Percentiles rank a stretch among this genome's conserved stretches.
phyloP scores from a whole-genome alignment of 1,284 basidiomycete genomes.

The Leccinum ponderosum region DNA sequence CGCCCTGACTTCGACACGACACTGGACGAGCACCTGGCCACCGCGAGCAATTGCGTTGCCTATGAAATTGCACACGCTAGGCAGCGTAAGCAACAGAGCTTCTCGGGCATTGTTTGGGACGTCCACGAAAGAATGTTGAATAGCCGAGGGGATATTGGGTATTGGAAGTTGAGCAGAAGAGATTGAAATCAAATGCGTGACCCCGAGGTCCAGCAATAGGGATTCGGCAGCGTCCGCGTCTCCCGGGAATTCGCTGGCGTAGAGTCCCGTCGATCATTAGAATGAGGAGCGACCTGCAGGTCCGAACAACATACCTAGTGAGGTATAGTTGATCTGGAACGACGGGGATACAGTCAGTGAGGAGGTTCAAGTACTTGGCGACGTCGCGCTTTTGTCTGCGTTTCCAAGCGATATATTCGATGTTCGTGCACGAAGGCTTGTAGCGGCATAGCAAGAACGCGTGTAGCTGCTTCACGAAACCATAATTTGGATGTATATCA shows the following conservation, averaged over 20 bases:
- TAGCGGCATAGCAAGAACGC: conserved; percentile 53
- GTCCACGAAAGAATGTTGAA: conserved; percentile 43
- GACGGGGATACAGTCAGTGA: conserved; percentile 51
- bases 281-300: background rate
- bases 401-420: conserved; percentile 55
- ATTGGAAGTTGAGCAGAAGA: conserved; percentile 45
- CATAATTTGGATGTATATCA: conserved; percentile 60
- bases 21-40: conserved; percentile 67
- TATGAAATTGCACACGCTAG: conserved; percentile 45
- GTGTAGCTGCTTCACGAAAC: conserved; percentile 61
- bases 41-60: conserved; percentile 38
- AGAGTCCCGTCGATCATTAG: conserved; percentile 1
- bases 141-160: conserved; percentile 30
- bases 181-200: conserved; percentile 52
- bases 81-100: conserved; percentile 44
- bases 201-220: conserved; percentile 49
- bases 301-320: conserved; percentile 42
- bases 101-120: conserved; percentile 38
- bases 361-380: conserved; percentile 47
- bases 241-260: conserved; percentile 51
- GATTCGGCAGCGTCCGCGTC: conserved; percentile 49
- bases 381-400: conserved; percentile 53
- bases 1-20: conserved; percentile 48
- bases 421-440: conserved; percentile 41
- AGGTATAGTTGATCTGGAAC: conserved; percentile 49